Percentiles rank a stretch among this genome's conserved stretches.
phyloP scores from a whole-genome alignment of 345 rosid genomes.

The Corymbia maculata region DNA sequence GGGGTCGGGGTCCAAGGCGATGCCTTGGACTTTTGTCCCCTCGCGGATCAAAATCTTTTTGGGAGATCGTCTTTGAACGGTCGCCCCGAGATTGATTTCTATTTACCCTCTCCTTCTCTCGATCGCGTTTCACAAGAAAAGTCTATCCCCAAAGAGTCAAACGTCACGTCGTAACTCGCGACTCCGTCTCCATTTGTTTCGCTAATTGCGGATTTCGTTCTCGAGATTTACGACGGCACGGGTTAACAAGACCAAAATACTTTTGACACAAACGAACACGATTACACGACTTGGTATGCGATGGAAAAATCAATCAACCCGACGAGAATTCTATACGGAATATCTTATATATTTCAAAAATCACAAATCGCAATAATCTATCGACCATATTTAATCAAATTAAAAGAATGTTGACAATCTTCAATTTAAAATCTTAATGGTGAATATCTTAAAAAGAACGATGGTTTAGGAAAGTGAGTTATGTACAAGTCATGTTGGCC shows the following conservation, averaged over 20 bases:
- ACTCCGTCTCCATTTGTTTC: not conserved
- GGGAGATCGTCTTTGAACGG: not conserved
- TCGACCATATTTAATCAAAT: no score
- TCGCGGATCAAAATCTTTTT: not conserved
- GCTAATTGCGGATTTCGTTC: not conserved
- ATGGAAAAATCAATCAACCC: not conserved
- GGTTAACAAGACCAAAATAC: not conserved
- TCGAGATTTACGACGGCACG: not conserved
- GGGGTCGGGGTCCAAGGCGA: not conserved
- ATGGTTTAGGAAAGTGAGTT: not conserved
- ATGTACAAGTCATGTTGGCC: not conserved
- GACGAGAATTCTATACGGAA: not conserved
- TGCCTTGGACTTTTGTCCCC: not conserved
- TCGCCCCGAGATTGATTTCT: not conserved
- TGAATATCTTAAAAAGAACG: not conserved
- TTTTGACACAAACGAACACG: not conserved
- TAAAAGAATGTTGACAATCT: not conserved
- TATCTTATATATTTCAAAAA: no score
- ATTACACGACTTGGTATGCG: not conserved
- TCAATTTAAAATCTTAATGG: not conserved
- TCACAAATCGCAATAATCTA: not conserved
- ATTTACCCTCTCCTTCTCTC: no score
- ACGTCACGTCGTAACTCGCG: not conserved
- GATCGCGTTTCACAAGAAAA: no score
- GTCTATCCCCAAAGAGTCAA: not conserved